These are phyloP conservation scores for Venustampulla echinocandica DNA, from an alignment of 495 filamentous ascomycete genomes.

Conservation along the genomic window DNA sequence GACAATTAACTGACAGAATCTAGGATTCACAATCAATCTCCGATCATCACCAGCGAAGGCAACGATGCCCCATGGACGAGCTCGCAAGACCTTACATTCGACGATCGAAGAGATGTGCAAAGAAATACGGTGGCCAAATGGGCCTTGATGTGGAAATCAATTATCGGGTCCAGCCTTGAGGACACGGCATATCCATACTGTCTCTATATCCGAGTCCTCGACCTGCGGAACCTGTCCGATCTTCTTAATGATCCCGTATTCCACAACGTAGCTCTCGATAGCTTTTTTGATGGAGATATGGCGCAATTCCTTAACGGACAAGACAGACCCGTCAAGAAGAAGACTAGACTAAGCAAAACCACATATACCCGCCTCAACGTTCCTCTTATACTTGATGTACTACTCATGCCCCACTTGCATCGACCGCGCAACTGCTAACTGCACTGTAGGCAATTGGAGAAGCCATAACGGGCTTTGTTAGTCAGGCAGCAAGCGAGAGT, in stretches of 20 bases:
- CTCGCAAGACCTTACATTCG: conserved; percentile 14
- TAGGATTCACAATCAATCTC: conserved; percentile 14
- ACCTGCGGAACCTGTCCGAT: conserved; percentile 49
- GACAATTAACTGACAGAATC: background rate
- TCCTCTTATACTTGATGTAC: conserved; percentile 13
- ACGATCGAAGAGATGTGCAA: conserved; percentile 26
- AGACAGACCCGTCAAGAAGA: conserved; percentile 19
- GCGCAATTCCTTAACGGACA: conserved; percentile 21
- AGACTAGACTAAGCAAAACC: conserved; percentile 11
- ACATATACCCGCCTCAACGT: conserved; percentile 11
- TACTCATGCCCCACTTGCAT: too few species aligned
- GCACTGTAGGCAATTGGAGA: too few species aligned
- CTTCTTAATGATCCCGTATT: conserved; percentile 47
- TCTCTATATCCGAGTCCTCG: conserved; percentile 53
- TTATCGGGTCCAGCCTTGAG: conserved; percentile 57
- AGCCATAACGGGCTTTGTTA: conserved; percentile 26
- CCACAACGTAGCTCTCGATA: conserved; percentile 28
- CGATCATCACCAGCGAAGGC: conserved; percentile 1
- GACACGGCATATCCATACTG: conserved; percentile 62
- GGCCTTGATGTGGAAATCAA: conserved; percentile 58
- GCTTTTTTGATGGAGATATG: conserved; percentile 44
- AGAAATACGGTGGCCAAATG: conserved; percentile 35
- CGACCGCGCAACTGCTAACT: too few species aligned
- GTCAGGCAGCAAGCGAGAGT: conserved; percentile 24
- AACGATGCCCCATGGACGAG: conserved; percentile 19